Percentiles rank a stretch among this genome's conserved stretches.
Conservation (phyloP, 768 basidiomycete species). For the Tricholoma hemisulphureum region DNA sequence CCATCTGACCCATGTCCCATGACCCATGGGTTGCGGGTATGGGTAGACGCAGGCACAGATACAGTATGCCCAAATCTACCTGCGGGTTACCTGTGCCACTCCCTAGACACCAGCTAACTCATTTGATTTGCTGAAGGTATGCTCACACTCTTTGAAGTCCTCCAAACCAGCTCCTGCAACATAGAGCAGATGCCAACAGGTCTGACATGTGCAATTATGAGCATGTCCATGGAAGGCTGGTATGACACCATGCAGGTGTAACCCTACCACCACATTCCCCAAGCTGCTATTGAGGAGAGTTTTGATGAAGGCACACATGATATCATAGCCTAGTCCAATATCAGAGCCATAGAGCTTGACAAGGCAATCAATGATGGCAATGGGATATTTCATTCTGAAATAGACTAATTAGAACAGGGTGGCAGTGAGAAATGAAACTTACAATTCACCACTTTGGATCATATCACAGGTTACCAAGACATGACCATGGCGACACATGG, state of each 20-base stretch:
- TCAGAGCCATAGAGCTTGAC: constrained; percentile 17
- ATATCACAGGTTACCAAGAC: constrained; percentile 25
- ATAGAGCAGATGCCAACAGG: constrained; percentile 16
- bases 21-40: too few species aligned
- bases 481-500: constrained; percentile 26
- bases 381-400: constrained; percentile 26
- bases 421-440: not conserved
- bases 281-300: constrained; percentile 22
- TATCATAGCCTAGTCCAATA: constrained; percentile 28
- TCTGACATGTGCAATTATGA: constrained; percentile 28
- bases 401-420: not conserved
- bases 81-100: too few species aligned
- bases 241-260: constrained; percentile 1
- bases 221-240: too few species aligned
- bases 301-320: constrained; percentile 24
- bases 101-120: constrained; percentile 19
- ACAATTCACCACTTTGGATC: not conserved
- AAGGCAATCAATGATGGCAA: constrained; percentile 21
- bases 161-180: constrained; percentile 24
- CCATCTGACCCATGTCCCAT: too few species aligned
- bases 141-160: constrained; percentile 30
- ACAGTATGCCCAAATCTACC: too few species aligned
- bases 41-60: too few species aligned
- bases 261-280: constrained; percentile 5
- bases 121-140: constrained; percentile 26